These are phyloP conservation scores for Carex myosuroides DNA, from an alignment of 176 grass and related monocot species.

Conservation along the genomic window DNA sequence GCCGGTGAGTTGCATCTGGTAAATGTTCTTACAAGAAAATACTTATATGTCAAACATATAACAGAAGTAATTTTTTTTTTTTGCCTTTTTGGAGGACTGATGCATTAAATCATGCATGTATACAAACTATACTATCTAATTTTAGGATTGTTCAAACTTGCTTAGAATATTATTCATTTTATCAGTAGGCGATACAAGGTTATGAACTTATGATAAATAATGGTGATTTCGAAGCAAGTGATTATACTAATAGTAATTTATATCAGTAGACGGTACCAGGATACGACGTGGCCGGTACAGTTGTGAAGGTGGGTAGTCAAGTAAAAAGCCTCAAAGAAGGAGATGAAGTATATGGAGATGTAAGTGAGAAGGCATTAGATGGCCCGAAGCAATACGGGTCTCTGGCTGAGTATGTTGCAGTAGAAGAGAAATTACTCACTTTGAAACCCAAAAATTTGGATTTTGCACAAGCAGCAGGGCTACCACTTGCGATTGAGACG, in stretches of 20 bases:
- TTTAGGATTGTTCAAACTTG: neutral
- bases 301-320: slow-evolving; percentile 66
- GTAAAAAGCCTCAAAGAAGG: slow-evolving; percentile 59
- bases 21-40: neutral
- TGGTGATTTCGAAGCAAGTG: neutral
- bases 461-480: slow-evolving; percentile 54
- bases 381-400: slow-evolving; percentile 77
- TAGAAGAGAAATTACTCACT: slow-evolving; percentile 85
- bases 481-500: slow-evolving; percentile 65
- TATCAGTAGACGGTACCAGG: slow-evolving; percentile 69
- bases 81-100: neutral
- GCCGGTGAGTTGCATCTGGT: slow-evolving; percentile 39
- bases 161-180: neutral
- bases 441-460: slow-evolving; percentile 62
- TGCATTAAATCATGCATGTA: neutral
- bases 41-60: neutral
- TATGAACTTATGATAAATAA: neutral
- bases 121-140: neutral
- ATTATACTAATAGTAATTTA: neutral
- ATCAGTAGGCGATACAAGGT: neutral
- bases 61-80: neutral
- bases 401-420: slow-evolving; percentile 71
- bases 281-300: slow-evolving; percentile 78
- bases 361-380: slow-evolving; percentile 81
- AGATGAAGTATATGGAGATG: slow-evolving; percentile 91